Base-by-base conservation (phyloP, 164 flowering plant genomes). In the Macadamia integrifolia region DNA sequence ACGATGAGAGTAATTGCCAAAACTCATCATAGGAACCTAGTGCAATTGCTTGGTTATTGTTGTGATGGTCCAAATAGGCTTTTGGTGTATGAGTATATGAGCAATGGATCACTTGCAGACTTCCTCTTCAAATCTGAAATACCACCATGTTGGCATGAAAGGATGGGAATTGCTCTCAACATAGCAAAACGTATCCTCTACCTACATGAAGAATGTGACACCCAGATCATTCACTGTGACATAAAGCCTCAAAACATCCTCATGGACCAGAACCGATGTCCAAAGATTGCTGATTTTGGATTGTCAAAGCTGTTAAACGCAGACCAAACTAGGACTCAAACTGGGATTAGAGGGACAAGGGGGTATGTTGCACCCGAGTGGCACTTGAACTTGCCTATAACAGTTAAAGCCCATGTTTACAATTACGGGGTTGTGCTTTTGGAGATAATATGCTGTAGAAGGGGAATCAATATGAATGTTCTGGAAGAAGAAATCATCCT, bases 21-120 rank as follows among this genome's bases (percentile, higher is more conserved):
- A 50, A 77, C 80, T 17, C 72, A 77, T 62, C 80, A 77, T 62
- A 71, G 46, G 53, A 77, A 77, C 68, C 40, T 74, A 50, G 80
- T 68, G 11, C 61, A 53, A 49, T 42, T 77, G 31, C 56, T 77
- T 0, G 80, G 77, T 4, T 74, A 52, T 60, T 74, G 77, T 58
- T 17, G 48, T 3, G 72, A 67, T 5, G 69, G 67, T 17, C n/a
- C 64, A 3, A 14, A 68, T n/a, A 63, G 69, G 66, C 67, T 74
- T 35, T 46, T 77, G 40, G 80, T 77, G 8, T 77, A 77, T 32
- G 80, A 77, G 59, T 67, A 42, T 64, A 77, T 74, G 80, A 43
- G 67, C 56, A 68, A 71, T 3, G 80, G 80, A 12, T 74, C 78
- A 6, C 75, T 78, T 8, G 66, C 66, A 8, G 50, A 69, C 42